Evolutionary conservation across 225 moss, liverwort and hornwort genomes (phyloP).

Genomic region (Anthoceros angustus): DNA sequence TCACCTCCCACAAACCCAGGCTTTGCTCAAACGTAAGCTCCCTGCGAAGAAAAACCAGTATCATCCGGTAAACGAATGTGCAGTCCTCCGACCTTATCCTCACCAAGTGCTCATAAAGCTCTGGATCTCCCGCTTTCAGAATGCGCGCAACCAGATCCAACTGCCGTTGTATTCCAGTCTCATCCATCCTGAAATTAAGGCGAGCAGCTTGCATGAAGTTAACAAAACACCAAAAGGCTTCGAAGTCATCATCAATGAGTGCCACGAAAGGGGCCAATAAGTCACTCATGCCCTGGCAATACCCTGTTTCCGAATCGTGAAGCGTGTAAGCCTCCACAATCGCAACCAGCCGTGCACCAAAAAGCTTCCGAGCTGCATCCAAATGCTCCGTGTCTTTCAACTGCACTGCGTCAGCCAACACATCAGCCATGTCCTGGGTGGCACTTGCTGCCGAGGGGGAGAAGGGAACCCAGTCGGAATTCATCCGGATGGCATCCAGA

Average conservation of each 20-base stretch:
- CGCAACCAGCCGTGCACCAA: slow-evolving; percentile 88
- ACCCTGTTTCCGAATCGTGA: slow-evolving; percentile 75
- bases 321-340: slow-evolving; percentile 83
- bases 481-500: slow-evolving; percentile 92
- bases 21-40: slow-evolving; percentile 96
- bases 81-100: slow-evolving; percentile 69
- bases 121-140: slow-evolving; percentile 42
- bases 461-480: slow-evolving; percentile 97
- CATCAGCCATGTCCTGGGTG: slow-evolving; percentile 57
- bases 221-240: slow-evolving; percentile 93
- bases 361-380: slow-evolving; percentile 67
- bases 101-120: slow-evolving; percentile 47
- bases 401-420: slow-evolving; percentile 47
- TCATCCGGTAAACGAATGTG: slow-evolving; percentile 87
- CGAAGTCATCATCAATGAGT: slow-evolving; percentile 60
- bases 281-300: slow-evolving; percentile 99
- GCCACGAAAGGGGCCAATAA: slow-evolving; percentile 90
- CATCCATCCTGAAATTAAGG: slow-evolving; percentile 77
- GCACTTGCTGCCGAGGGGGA: slow-evolving; percentile 70
- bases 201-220: slow-evolving; percentile 87
- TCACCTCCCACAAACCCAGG: slow-evolving; percentile 86
- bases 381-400: slow-evolving; percentile 76
- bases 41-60: slow-evolving; percentile 83
- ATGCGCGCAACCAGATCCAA: slow-evolving; percentile 58
- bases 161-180: slow-evolving; percentile 74